These are phyloP conservation scores for Corymbia maculata DNA, from an alignment of 345 rosid genomes.

Conservation along the genomic window DNA sequence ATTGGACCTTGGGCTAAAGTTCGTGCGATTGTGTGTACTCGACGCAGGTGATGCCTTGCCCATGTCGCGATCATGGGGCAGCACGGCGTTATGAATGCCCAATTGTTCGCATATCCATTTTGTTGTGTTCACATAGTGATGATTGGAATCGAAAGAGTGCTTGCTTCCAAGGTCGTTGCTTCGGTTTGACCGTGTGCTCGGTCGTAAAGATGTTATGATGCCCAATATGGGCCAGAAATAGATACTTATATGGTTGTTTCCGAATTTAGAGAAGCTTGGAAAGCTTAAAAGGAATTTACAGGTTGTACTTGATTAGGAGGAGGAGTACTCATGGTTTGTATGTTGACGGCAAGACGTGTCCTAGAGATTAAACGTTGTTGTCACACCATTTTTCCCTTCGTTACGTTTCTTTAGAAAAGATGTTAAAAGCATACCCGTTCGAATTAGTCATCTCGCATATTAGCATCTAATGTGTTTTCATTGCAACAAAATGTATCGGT, in stretches of 20 bases:
- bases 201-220: background rate
- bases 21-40: too few species aligned
- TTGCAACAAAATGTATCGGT: background rate
- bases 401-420: too few species aligned
- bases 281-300: background rate
- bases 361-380: background rate
- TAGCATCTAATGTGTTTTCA: rapidly evolving
- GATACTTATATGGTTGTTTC: background rate
- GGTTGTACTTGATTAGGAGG: background rate
- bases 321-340: background rate
- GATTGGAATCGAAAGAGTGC: background rate
- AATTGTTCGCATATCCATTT: background rate
- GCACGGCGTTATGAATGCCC: background rate
- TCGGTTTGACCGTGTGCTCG: background rate
- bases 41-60: background rate
- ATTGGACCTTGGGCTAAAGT: background rate
- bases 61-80: background rate
- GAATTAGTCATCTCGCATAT: background rate
- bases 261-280: background rate
- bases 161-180: background rate
- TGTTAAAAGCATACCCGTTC: background rate
- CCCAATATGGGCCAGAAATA: background rate
- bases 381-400: background rate
- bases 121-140: background rate
- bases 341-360: background rate